These are phyloP conservation scores for Melampsora americana DNA, from an alignment of 1,284 basidiomycete species.

Conservation along the genomic window DNA sequence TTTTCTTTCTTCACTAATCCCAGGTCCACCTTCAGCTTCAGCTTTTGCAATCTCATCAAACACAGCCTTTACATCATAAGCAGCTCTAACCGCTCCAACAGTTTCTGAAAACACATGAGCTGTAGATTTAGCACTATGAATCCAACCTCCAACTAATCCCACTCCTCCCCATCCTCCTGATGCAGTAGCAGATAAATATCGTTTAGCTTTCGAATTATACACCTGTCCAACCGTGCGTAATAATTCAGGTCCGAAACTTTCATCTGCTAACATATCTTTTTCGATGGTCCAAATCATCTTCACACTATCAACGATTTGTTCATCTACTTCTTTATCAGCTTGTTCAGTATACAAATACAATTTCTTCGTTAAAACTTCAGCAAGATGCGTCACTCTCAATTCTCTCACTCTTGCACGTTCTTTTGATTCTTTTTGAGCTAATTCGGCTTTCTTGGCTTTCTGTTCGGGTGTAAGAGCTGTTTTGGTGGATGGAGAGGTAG, in stretches of 20 bases:
- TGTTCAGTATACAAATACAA: constrained; percentile 51
- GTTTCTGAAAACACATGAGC: constrained; percentile 90
- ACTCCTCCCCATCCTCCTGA: constrained; percentile 74
- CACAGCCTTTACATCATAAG: constrained; percentile 86
- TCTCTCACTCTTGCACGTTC: constrained; percentile 52
- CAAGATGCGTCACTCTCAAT: constrained; percentile 51
- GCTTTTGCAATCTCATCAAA: constrained; percentile 76
- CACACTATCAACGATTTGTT: constrained; percentile 45
- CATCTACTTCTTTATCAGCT: constrained; percentile 32
- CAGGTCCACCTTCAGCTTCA: constrained; percentile 82
- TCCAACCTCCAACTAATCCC: constrained; percentile 67
- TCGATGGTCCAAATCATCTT: constrained; percentile 52
- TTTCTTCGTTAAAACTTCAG: constrained; percentile 52
- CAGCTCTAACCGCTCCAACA: constrained; percentile 79
- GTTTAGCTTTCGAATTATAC: constrained; percentile 70
- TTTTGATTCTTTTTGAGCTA: constrained; percentile 49
- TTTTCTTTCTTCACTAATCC: constrained; percentile 79
- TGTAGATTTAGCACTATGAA: constrained; percentile 89
- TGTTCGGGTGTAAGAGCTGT: constrained; percentile 31
- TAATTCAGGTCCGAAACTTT: constrained; percentile 89
- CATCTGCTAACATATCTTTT: constrained; percentile 69
- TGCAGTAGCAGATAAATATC: constrained; percentile 59
- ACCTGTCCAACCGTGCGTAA: constrained; percentile 87
- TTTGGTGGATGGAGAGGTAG: neutral
- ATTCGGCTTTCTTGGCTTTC: constrained; percentile 53